These are phyloP conservation scores for Mortierella sp. DNA, from an alignment of 371 early-diverging fungal genomes.

Conservation along the genomic window DNA sequence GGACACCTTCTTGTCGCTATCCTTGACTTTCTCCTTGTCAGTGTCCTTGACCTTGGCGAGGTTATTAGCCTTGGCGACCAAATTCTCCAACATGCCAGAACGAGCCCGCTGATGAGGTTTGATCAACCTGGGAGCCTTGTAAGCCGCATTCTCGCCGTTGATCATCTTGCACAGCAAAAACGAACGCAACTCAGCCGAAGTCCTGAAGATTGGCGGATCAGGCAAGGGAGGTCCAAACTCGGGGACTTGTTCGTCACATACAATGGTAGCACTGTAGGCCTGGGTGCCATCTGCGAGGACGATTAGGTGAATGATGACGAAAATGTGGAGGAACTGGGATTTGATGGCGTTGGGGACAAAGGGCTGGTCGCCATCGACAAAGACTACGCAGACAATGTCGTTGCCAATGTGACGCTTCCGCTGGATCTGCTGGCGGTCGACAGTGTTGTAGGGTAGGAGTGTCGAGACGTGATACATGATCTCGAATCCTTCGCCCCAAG, in stretches of 20 bases:
- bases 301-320: conserved; percentile 72
- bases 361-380: conserved; percentile 71
- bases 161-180: conserved; percentile 79
- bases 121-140: conserved; percentile 75
- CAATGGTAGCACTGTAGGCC: conserved; percentile 66
- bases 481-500: conserved; percentile 83
- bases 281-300: conserved; percentile 49
- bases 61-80: conserved; percentile 58
- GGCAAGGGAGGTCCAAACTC: conserved; percentile 77
- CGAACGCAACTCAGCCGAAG: conserved; percentile 62
- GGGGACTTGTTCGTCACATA: conserved; percentile 70
- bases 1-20: conserved; percentile 28
- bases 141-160: conserved; percentile 82
- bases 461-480: conserved; percentile 92
- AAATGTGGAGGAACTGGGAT: conserved; percentile 83
- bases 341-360: conserved; percentile 75
- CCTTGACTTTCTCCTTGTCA: conserved; percentile 44
- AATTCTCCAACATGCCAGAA: conserved; percentile 57
- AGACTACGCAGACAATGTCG: conserved; percentile 83
- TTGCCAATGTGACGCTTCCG: conserved; percentile 91
- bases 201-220: conserved; percentile 69
- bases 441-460: conserved; percentile 76
- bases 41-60: conserved; percentile 41
- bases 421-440: conserved; percentile 85
- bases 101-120: conserved; percentile 68